Evolutionary conservation across 306 rosid genomes (phyloP).

Genomic region (Ochetophila trinervis): DNA sequence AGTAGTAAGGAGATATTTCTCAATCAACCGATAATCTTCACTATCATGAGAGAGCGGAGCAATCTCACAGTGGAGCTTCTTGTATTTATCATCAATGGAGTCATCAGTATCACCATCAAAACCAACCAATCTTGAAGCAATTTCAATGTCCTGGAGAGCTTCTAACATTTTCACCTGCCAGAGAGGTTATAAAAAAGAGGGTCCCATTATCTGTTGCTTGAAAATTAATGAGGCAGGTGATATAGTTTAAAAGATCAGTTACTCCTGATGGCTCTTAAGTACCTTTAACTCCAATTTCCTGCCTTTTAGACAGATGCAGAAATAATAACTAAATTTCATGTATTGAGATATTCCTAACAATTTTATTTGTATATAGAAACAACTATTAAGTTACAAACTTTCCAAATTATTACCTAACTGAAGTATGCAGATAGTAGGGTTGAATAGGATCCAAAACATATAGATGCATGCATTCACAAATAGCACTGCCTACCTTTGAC

Average conservation of each 20-base stretch:
- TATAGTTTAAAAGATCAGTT: not conserved
- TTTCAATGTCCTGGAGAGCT: constrained; percentile 98
- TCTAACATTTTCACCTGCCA: constrained; percentile 96
- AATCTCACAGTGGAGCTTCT: constrained; percentile 73
- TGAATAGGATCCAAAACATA: constrained; percentile 4
- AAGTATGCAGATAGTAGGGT: not conserved
- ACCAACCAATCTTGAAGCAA: constrained; percentile 95
- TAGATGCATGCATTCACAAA: constrained; percentile 7
- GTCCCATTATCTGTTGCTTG: not conserved
- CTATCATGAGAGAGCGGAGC: constrained; percentile 79
- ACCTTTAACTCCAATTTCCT: not conserved
- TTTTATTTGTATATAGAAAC: constrained; percentile 12
- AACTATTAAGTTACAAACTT: not conserved
- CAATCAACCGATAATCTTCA: constrained; percentile 71
- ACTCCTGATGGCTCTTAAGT: not conserved
- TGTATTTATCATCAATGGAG: constrained; percentile 88
- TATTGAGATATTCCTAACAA: not conserved
- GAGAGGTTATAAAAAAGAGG: constrained; percentile 3
- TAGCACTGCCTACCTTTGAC: constrained; percentile 58
- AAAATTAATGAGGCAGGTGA: not conserved
- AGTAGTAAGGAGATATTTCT: constrained; percentile 79
- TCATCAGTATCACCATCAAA: constrained; percentile 72
- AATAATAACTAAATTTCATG: not conserved
- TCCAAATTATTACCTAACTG: not conserved
- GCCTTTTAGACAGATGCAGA: not conserved